Base-by-base conservation (phyloP, 106 monocot species). In the Triglochin maritima region DNA sequence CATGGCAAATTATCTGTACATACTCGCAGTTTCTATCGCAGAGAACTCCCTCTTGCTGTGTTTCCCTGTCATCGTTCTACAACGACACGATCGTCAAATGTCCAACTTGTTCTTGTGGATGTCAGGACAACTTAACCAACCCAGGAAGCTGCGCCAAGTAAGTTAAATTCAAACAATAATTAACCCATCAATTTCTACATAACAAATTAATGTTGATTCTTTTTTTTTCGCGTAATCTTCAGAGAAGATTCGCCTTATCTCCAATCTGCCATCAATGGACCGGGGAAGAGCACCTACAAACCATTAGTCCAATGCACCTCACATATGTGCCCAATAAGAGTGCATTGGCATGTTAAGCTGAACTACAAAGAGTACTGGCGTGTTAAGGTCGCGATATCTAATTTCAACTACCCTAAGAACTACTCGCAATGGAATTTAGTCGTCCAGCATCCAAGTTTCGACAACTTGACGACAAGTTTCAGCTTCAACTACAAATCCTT, bases 281-380 rank as follows among this genome's bases (percentile, higher is more conserved):
- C 71, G 5, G 62, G 71, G 9, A 71, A 61, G 42, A 51, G 41
- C 11, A 71, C 3, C 60, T 61, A 50, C 49, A 45, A 17, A 7
- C 75, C 75, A 50, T 42, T 75, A 15, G 75, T 75, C 48, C 75
- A 75, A 57, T 75, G 75, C 42, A 75, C 75, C 9, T 10, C 50
- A 12, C 75, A 75, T 53, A 75, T 75, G 75, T 74, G 74, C 17
- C 71, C 71, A 8, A 53, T 71, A 41, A 4, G 51, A 42, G 50
- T 71, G 5, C 71, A 72, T 17, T 72, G 72, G 72, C 63, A 72
- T 56, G 52, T 64, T 46, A 72, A 72, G 52, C 62, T 72, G 44
- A 72, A 63, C 52, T 72, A 72, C 64, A 71, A 62, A 44, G 42
- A 62, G 51, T 72, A 63, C 44, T 72, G 72, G 72, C 51, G 72